Evolutionary conservation across 495 filamentous ascomycete genomes (phyloP).

Genomic region (Neurospora tetrasperma): DNA sequence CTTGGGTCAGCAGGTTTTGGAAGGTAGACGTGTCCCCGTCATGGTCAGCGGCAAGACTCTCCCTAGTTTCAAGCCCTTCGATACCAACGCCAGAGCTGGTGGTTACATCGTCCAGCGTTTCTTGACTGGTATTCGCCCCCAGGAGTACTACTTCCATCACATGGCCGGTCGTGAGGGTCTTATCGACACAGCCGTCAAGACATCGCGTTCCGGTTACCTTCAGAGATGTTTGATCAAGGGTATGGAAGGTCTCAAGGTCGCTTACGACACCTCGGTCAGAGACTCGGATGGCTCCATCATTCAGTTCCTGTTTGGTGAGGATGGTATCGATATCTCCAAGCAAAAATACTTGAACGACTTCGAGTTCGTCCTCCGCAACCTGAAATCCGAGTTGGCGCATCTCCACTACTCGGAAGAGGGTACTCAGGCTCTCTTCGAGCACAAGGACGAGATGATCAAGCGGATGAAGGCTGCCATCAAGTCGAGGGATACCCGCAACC

Average conservation of each 20-base stretch:
- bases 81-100: constrained; percentile 80
- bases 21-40: constrained; percentile 86
- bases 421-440: constrained; percentile 29
- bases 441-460: constrained; percentile 55
- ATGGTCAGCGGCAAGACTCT: constrained; percentile 98
- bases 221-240: constrained; percentile 98
- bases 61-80: constrained; percentile 87
- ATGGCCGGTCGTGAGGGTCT: constrained; percentile 98
- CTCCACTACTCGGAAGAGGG: constrained; percentile 32
- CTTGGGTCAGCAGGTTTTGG: constrained; percentile 91
- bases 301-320: constrained; percentile 95
- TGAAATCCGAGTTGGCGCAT: constrained; percentile 39
- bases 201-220: constrained; percentile 88
- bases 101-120: constrained; percentile 94
- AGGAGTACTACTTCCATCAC: constrained; percentile 99
- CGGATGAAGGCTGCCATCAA: constrained; percentile 72
- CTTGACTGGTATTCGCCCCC: constrained; percentile 93
- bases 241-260: constrained; percentile 87
- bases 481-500: constrained; percentile 53
- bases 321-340: constrained; percentile 88
- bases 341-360: constrained; percentile 87
- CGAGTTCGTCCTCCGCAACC: constrained; percentile 78
- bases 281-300: constrained; percentile 89
- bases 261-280: constrained; percentile 88
- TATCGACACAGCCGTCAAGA: constrained; percentile 99